A percentile compares a stretch with the other conserved stretches of the same genome.
These are phyloP conservation scores for Schizosaccharomyces octosporus DNA, from an alignment of 805 yeast species.

Conservation along the genomic window DNA sequence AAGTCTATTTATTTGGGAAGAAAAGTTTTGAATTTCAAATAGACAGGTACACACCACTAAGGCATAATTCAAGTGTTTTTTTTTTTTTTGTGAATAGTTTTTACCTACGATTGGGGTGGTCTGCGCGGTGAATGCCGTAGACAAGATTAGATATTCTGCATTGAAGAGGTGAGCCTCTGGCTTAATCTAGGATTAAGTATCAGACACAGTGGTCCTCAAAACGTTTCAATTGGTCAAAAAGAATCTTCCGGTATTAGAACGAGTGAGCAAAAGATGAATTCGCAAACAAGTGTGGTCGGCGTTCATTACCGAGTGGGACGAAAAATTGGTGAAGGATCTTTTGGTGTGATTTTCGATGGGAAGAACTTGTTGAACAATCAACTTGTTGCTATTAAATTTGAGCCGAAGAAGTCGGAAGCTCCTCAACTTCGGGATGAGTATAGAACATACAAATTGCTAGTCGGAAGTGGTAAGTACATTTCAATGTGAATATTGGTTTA, in stretches of 20 bases:
- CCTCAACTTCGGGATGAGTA: conserved; percentile 94
- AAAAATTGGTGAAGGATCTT: conserved; percentile 95
- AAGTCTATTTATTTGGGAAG: too few species aligned
- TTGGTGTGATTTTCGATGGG: conserved; percentile 93
- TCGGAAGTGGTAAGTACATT: conserved; percentile 24
- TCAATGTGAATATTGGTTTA: neutral
- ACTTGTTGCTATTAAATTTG: conserved; percentile 90
- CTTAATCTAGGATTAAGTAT: too few species aligned
- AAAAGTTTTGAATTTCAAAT: too few species aligned
- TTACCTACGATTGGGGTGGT: neutral
- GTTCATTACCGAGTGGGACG: conserved; percentile 91
- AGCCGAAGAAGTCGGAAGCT: conserved; percentile 89
- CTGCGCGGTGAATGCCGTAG: neutral
- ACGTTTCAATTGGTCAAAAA: neutral
- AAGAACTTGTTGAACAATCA: conserved; percentile 71
- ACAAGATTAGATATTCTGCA: neutral
- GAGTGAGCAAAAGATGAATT: neutral
- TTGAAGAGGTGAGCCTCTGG: too few species aligned
- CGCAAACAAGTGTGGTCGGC: conserved; percentile 44
- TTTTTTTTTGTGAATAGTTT: too few species aligned
- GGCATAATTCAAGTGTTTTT: too few species aligned
- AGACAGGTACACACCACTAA: too few species aligned
- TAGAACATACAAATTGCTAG: conserved; percentile 71
- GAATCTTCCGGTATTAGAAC: neutral
- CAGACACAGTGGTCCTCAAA: too few species aligned